Evolutionary conservation across 768 basidiomycete species (phyloP).

Genomic region (Naganishia kalamii): DNA sequence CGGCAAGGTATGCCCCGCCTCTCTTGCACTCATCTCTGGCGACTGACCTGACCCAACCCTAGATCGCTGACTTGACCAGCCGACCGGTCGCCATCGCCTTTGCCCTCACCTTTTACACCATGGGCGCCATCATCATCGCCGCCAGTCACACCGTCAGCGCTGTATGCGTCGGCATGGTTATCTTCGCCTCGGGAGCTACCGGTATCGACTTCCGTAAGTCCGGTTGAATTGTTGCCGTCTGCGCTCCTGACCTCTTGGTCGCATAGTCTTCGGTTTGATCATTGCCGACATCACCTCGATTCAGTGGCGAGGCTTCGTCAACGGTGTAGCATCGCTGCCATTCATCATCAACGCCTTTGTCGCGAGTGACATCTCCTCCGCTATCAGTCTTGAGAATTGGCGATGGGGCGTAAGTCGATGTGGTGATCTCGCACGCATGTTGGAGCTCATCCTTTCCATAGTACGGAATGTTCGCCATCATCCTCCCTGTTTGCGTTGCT

Average conservation of each 20-base stretch:
- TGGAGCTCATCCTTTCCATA: neutral
- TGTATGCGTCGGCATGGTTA: conserved; percentile 35
- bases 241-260: neutral
- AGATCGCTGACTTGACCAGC: conserved; percentile 36
- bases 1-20: conserved; percentile 27
- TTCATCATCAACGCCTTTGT: conserved; percentile 41
- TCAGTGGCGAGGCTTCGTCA: conserved; percentile 42
- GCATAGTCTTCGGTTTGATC: conserved; percentile 35
- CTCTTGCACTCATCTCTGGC: neutral
- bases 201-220: conserved; percentile 36
- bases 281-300: conserved; percentile 44
- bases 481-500: conserved; percentile 34
- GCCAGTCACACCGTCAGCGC: conserved; percentile 32
- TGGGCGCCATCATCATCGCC: conserved; percentile 44
- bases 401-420: conserved; percentile 42
- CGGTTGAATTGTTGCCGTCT: neutral
- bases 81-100: conserved; percentile 34
- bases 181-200: conserved; percentile 38
- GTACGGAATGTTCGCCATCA: conserved; percentile 43
- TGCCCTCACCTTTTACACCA: conserved; percentile 33
- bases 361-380: conserved; percentile 36
- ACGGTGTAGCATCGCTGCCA: conserved; percentile 34
- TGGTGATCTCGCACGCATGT: neutral
- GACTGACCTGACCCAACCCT: neutral
- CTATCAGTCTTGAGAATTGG: conserved; percentile 36